Evolutionary conservation across 306 rosid species (phyloP), one percentile per base, ranked within the genome.

Genomic region (Prosopis cineraria): DNA sequence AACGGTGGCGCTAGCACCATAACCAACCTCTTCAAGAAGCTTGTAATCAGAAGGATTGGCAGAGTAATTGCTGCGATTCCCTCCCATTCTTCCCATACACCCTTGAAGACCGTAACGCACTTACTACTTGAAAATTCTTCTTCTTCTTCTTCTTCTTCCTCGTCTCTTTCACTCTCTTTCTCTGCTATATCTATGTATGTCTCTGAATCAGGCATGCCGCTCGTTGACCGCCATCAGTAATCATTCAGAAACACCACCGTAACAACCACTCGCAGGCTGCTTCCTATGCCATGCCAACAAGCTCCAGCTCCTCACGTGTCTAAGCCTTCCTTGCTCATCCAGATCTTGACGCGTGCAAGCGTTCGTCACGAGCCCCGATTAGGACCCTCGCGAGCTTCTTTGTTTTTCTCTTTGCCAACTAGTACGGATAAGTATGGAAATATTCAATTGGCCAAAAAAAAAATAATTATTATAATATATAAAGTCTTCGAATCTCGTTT

Each of bases 1-100:
- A 12, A 96, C 99, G 1, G 99, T 96, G 7, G 99, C 99, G 76
- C 96, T 96, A 1, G 99, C 97, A 10, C 99, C 99, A 68, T 87
- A 85, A n/a, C 99, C 99, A 14, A 96, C 89, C 87, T 91, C 99
- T 80, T 96, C 99, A 2, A 96, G 93, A 86, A 90, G 98, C 87
- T 84, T 91, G 85, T 93, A 96, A 75, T 96, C 99, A 53, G 11
- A 37, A 0, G 91, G 79, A 71, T 84, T 89, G 5, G 85, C 94
- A 5, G 92, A 88, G 87, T 85, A 89, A 68, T 76, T 77, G 75
- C 81, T 90, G n/a, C 81, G 67, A 67, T 67, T 67, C 24, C 81
- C 86, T 10, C 91, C 89, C 88, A 85, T 90, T 85, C 87, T 79
- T 65, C 90, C 89, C 89, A 88, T 59, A 20, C 10, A 29, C 14